A percentile compares a stretch with the other conserved stretches of the same genome.
These are phyloP conservation scores for Penicillium griseofulvum DNA, from an alignment of 2,329 filamentous ascomycete genomes.

Conservation along the genomic window DNA sequence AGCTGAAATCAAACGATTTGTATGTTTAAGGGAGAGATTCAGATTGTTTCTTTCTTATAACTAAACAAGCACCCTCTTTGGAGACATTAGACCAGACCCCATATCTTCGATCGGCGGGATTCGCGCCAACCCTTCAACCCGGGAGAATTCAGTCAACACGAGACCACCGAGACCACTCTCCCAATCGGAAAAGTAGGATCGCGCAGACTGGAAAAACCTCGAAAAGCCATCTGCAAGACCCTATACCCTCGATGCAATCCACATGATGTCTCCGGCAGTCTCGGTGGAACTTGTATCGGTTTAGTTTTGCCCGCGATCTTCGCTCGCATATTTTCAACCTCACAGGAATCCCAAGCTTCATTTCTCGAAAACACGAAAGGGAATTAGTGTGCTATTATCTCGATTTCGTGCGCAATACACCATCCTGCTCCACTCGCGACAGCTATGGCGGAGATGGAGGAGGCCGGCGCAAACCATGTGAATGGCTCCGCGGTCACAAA, in stretches of 20 bases:
- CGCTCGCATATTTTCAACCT: slow-evolving; percentile 11
- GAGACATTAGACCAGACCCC: neutral
- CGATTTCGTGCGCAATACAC: neutral
- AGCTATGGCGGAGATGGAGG: slow-evolving; percentile 26
- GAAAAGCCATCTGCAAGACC: neutral
- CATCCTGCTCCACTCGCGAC: neutral
- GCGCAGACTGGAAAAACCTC: neutral
- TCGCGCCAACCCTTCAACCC: slow-evolving; percentile 1
- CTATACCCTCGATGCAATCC: slow-evolving; percentile 1
- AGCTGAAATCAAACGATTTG: neutral
- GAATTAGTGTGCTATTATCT: neutral
- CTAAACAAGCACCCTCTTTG: no score
- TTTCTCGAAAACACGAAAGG: neutral
- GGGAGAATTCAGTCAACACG: slow-evolving; percentile 1
- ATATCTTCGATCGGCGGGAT: slow-evolving; percentile 1
- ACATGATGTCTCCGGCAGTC: slow-evolving; percentile 18
- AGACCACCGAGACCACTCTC: neutral
- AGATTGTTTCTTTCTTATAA: neutral
- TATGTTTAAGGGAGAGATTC: neutral
- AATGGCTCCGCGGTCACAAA: slow-evolving; percentile 21
- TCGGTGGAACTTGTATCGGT: slow-evolving; percentile 14
- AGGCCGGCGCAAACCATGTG: slow-evolving; percentile 18
- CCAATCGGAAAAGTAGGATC: neutral
- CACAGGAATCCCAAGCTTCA: neutral
- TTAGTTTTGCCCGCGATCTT: slow-evolving; percentile 17